Conservation (phyloP, 768 basidiomycete genomes). For the Dacryopinax primogenitus region DNA sequence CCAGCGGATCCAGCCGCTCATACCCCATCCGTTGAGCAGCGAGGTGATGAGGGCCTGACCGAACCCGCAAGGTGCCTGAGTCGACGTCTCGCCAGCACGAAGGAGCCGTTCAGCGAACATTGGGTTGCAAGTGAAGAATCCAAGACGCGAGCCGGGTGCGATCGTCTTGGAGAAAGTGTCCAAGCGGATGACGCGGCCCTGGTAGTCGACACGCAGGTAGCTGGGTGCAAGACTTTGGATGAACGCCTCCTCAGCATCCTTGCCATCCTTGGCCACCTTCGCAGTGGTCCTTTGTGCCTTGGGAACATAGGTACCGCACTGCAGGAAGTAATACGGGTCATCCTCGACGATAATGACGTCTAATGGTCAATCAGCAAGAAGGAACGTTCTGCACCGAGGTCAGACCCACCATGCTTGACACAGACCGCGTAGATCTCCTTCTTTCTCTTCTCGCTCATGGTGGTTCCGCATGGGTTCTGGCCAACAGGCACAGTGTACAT, state of each 20-base stretch:
- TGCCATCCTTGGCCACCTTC: constrained; percentile 19
- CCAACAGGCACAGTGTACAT: constrained; percentile 70
- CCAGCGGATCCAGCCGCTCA: constrained; percentile 66
- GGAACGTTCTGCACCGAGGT: background rate
- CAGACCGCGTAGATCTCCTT: constrained; percentile 71
- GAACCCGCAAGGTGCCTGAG: constrained; percentile 63
- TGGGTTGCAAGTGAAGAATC: constrained; percentile 69
- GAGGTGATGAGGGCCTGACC: constrained; percentile 50
- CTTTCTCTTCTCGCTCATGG: constrained; percentile 51
- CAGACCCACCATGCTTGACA: constrained; percentile 52
- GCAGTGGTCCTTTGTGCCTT: constrained; percentile 27
- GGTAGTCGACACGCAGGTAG: constrained; percentile 55
- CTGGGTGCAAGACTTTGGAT: constrained; percentile 46
- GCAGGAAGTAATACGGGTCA: constrained; percentile 71
- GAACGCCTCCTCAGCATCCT: constrained; percentile 35
- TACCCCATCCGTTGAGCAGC: constrained; percentile 52
- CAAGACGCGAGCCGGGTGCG: constrained; percentile 62
- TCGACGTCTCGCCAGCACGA: constrained; percentile 51
- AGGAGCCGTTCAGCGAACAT: constrained; percentile 64
- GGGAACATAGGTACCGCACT: constrained; percentile 43
- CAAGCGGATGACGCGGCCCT: constrained; percentile 72
- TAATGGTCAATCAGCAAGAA: constrained; percentile 19
- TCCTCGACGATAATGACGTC: constrained; percentile 73
- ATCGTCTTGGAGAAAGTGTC: constrained; percentile 76
- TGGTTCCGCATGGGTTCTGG: constrained; percentile 70